A percentile compares a stretch with the other conserved stretches of the same genome.
Evolutionary conservation across 768 basidiomycete genomes (phyloP).

Genomic region (Trametes coccinea): DNA sequence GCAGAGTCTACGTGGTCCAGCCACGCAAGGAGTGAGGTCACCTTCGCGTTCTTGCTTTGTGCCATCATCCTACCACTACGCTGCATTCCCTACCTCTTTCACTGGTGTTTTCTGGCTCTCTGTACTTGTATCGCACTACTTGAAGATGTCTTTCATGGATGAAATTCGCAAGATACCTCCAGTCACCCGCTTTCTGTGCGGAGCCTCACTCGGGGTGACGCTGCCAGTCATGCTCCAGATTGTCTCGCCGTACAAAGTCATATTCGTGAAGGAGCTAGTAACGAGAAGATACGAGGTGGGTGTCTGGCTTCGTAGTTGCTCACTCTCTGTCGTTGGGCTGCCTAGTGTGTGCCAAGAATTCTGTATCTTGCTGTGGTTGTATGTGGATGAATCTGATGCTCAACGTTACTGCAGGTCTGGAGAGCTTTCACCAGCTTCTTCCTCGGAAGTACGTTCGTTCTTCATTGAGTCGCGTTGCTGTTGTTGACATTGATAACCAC

Average conservation of each 20-base stretch:
- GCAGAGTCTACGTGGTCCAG: slow-evolving; percentile 17
- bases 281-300: slow-evolving; percentile 54
- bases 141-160: slow-evolving; percentile 32
- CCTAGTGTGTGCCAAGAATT: no score
- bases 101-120: not conserved
- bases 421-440: slow-evolving; percentile 74
- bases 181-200: slow-evolving; percentile 71
- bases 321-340: no score
- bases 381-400: no score
- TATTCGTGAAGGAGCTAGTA: slow-evolving; percentile 53
- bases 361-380: no score
- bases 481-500: not conserved
- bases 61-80: not conserved
- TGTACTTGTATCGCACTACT: slow-evolving; percentile 5
- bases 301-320: not conserved
- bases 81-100: not conserved
- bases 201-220: slow-evolving; percentile 61
- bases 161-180: slow-evolving; percentile 83
- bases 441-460: slow-evolving; percentile 49
- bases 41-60: not conserved
- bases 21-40: slow-evolving; percentile 11
- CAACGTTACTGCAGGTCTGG: slow-evolving; percentile 54
- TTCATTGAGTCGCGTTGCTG: not conserved
- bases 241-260: slow-evolving; percentile 50
- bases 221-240: slow-evolving; percentile 56